These are phyloP conservation scores for Neurospora tetrasperma DNA, from an alignment of 495 filamentous ascomycete species.

Conservation along the genomic window DNA sequence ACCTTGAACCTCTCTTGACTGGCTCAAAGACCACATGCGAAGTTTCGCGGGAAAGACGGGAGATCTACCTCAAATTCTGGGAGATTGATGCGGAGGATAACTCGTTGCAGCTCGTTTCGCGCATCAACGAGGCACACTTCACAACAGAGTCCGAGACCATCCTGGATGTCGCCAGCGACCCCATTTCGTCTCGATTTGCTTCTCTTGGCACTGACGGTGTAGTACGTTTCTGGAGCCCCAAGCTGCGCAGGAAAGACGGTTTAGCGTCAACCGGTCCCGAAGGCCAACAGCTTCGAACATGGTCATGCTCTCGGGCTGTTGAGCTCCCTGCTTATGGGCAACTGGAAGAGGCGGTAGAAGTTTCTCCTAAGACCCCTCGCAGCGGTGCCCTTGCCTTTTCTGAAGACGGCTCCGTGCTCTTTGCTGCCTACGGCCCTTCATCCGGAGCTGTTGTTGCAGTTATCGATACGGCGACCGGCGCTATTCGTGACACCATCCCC, in stretches of 20 bases:
- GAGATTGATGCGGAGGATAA: slow-evolving; percentile 52
- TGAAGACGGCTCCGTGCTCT: slow-evolving; percentile 78
- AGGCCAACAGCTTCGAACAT: slow-evolving; percentile 49
- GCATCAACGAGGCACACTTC: slow-evolving; percentile 75
- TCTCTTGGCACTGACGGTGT: slow-evolving; percentile 72
- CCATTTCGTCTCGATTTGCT: slow-evolving; percentile 56
- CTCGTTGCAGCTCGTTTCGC: slow-evolving; percentile 63
- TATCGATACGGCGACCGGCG: slow-evolving; percentile 49
- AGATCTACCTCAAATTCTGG: slow-evolving; percentile 89
- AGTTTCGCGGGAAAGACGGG: slow-evolving; percentile 43
- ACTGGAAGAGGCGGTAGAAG: slow-evolving; percentile 21
- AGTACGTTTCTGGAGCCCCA: slow-evolving; percentile 70
- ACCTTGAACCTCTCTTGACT: slow-evolving; percentile 41
- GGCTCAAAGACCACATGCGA: slow-evolving; percentile 25
- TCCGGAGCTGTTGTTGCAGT: slow-evolving; percentile 42
- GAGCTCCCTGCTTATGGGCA: slow-evolving; percentile 39
- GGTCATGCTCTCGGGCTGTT: slow-evolving; percentile 57
- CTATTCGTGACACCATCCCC: slow-evolving; percentile 40
- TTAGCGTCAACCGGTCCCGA: slow-evolving; percentile 43
- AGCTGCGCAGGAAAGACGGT: slow-evolving; percentile 51
- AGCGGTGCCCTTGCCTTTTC: slow-evolving; percentile 60
- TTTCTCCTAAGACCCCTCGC: slow-evolving; percentile 4
- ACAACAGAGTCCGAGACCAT: slow-evolving; percentile 43
- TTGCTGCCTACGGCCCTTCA: slow-evolving; percentile 38
- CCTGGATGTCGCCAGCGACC: slow-evolving; percentile 60